Evolutionary conservation across 306 rosid genomes (phyloP).

Genomic region (Urtica urens): DNA sequence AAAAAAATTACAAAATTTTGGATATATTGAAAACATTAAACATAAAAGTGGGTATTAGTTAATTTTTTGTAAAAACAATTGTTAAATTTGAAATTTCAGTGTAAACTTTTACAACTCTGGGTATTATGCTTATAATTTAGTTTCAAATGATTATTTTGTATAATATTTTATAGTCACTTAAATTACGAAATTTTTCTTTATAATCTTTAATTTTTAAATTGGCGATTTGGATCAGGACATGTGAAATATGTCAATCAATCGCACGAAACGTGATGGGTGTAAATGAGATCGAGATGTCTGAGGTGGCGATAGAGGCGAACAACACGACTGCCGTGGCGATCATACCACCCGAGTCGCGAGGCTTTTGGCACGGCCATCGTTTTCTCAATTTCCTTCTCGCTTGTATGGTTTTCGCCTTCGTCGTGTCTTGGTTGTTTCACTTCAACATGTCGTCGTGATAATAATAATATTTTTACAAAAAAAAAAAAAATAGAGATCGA

Average conservation of each 20-base stretch:
- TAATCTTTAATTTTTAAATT: too few species aligned
- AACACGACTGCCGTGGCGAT: conserved; percentile 31
- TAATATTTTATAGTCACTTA: too few species aligned
- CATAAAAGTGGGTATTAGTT: too few species aligned
- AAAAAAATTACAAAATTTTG: too few species aligned
- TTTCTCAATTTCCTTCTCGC: conserved; percentile 87
- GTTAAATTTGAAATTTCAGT: too few species aligned
- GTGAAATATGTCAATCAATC: conserved; percentile 79
- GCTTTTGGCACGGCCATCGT: conserved; percentile 93
- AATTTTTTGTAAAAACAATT: too few species aligned
- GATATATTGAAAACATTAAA: too few species aligned
- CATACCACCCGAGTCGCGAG: conserved; percentile 41
- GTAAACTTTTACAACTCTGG: too few species aligned
- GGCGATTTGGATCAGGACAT: conserved; percentile 41
- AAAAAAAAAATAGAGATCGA: too few species aligned
- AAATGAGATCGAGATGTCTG: conserved; percentile 46
- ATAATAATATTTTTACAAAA: conserved; percentile 4
- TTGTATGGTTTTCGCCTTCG: conserved; percentile 89
- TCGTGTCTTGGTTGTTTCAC: conserved; percentile 92
- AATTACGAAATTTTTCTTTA: too few species aligned
- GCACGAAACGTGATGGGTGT: conserved; percentile 56
- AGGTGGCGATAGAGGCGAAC: conserved; percentile 38
- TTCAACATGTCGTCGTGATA: conserved; percentile 58
- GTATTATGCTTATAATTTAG: too few species aligned
- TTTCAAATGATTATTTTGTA: too few species aligned